Percentiles rank a stretch among this genome's conserved stretches.
These are phyloP conservation scores for Patellaria atrata DNA, from an alignment of 495 filamentous ascomycete species.

Conservation along the genomic window DNA sequence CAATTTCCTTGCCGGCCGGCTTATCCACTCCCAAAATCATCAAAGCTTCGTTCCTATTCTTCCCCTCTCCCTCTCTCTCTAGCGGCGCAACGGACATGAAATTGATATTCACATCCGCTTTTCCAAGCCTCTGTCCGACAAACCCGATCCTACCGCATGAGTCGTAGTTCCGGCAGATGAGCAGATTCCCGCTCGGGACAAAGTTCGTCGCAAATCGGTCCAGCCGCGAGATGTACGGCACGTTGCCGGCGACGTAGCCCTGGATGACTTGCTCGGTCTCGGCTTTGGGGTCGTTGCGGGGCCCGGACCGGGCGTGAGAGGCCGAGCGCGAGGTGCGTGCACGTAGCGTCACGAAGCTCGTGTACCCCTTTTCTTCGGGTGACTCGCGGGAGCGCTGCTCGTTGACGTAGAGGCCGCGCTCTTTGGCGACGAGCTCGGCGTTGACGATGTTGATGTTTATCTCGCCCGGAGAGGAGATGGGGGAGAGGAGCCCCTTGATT, in stretches of 20 bases:
- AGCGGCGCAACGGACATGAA: conserved; percentile 54
- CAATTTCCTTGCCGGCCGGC: conserved; percentile 38
- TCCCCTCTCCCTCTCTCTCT: conserved; percentile 12
- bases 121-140: conserved; percentile 47
- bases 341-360: conserved; percentile 46
- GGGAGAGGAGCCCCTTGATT: conserved; percentile 48
- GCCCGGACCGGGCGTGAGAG: conserved; percentile 14
- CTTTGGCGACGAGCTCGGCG: conserved; percentile 49
- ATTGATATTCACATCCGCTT: conserved; percentile 50
- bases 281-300: conserved; percentile 16
- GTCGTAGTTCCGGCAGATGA: conserved; percentile 59
- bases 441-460: conserved; percentile 64
- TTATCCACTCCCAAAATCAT: conserved; percentile 59
- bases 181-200: conserved; percentile 44
- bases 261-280: conserved; percentile 41
- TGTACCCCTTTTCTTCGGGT: conserved; percentile 36
- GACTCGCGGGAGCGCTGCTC: conserved; percentile 43
- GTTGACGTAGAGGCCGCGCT: conserved; percentile 54
- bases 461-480: conserved; percentile 42
- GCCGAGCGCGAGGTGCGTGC: conserved; percentile 29
- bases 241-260: conserved; percentile 45
- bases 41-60: conserved; percentile 41
- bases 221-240: conserved; percentile 47
- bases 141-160: conserved; percentile 58
- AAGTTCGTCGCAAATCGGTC: conserved; percentile 51